Base-by-base conservation (phyloP, 352 stramenopile genomes). In the Globisporangium iwayamae region DNA sequence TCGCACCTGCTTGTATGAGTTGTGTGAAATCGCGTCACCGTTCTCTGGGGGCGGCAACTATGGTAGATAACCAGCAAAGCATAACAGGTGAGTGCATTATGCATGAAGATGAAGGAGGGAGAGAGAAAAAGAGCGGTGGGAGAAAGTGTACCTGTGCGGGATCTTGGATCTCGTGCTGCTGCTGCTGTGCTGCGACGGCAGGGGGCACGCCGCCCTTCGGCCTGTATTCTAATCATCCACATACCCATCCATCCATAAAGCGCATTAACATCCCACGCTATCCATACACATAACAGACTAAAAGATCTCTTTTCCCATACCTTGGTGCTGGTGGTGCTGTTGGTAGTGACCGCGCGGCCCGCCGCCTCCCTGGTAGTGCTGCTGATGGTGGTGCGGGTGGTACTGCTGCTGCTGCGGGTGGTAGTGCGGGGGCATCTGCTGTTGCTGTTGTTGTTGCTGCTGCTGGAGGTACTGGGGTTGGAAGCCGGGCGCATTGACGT, bases 281-380 rank as follows among this genome's bases (percentile, higher is more conserved):
- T 62, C 43, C n/a, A 43, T 50, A 18, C 22, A 9, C 18, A 16
- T 2, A 28, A 28, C 25, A 28, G 25, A 56, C 7, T 8, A 39
- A 55, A 50, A 32, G 36, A 50, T 60, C 45, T 59, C 10, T 18
- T 28, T 9, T 0, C 38, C 30, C 69, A 64, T 48, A 87, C 78
- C 39, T 75, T 65, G 76, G 20, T 87, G 78, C 10, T 80, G 64
- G 28, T 68, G 71, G 9, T 83, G 75, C 25, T 28, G 32, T 10
- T 79, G 66, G 43, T 68, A 70, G 62, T 77, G 81, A 56, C 65
- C 70, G 39, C 72, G 66, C 22, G 75, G 75, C 14, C 67, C 22
- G 64, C 68, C 45, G 8, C 55, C 54, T n/a, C 81, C 75, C 30
- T 54, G 57, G n/a, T 67, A 58, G 9, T 69, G 73, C 38, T 76